Conservation (phyloP, 306 rosid genomes). For the Lathyrus sativus region DNA sequence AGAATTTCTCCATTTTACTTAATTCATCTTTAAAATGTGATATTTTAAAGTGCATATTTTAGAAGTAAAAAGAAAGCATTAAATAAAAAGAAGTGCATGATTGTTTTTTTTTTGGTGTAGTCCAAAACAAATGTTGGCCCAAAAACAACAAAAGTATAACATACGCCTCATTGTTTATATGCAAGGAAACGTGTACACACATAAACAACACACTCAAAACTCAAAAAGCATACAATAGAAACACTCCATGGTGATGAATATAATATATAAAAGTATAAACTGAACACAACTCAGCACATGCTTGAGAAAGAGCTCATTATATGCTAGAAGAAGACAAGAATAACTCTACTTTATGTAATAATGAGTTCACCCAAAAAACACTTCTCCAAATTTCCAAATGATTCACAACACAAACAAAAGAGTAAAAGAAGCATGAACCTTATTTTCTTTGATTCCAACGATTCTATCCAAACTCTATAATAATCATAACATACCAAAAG, state of each 20-base stretch:
- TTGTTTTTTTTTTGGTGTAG: background rate
- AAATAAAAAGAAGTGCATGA: background rate
- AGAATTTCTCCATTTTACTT: too few species aligned
- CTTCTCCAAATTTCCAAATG: background rate
- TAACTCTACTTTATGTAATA: background rate
- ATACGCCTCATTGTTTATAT: background rate
- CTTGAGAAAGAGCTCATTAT: conserved; percentile 18
- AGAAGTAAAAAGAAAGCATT: background rate
- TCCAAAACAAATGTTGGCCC: background rate
- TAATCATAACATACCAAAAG: conserved; percentile 7
- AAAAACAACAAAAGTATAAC: background rate
- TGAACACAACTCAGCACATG: conserved; percentile 26
- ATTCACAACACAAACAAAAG: conserved; percentile 22
- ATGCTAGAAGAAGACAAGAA: conserved; percentile 15
- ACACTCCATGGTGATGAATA: conserved; percentile 10
- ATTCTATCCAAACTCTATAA: conserved; percentile 22
- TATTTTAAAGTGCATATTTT: background rate
- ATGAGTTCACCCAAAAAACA: conserved; percentile 9
- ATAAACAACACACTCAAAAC: background rate
- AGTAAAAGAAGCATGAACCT: conserved; percentile 3
- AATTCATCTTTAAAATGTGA: too few species aligned
- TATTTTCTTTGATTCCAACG: conserved; percentile 31
- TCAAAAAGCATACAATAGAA: background rate
- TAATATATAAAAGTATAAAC: background rate
- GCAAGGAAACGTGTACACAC: background rate